Percentiles rank a stretch among this genome's conserved stretches.
These are phyloP conservation scores for Magnaporthiopsis incrustans DNA, from an alignment of 2,329 filamentous ascomycete species.

Conservation along the genomic window DNA sequence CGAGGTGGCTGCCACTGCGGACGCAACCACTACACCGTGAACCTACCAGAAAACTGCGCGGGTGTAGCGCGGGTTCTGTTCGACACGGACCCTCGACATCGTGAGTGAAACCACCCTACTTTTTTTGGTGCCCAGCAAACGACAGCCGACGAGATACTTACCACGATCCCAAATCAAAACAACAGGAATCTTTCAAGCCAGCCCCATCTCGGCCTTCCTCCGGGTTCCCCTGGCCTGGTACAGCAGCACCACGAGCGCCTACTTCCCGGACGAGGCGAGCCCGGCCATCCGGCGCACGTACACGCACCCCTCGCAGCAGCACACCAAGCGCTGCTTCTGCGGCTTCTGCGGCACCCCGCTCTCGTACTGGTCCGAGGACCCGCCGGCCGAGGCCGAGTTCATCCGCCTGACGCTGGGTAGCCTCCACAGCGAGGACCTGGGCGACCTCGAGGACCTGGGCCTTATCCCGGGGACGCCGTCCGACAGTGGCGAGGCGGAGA, in stretches of 20 bases:
- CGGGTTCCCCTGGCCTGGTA: slow-evolving; percentile 78
- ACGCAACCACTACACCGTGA: slow-evolving; percentile 72
- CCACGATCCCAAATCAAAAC: background rate
- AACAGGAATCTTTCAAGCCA: slow-evolving; percentile 56
- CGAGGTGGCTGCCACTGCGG: slow-evolving; percentile 79
- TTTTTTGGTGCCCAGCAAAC: background rate
- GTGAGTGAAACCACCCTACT: slow-evolving; percentile 45
- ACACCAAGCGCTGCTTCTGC: slow-evolving; percentile 72
- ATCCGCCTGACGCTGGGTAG: slow-evolving; percentile 79
- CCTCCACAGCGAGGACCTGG: slow-evolving; percentile 61
- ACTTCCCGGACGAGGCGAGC: slow-evolving; percentile 70
- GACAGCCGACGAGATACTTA: background rate
- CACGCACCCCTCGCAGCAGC: slow-evolving; percentile 47
- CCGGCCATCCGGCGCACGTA: slow-evolving; percentile 59
- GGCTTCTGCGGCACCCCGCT: slow-evolving; percentile 86
- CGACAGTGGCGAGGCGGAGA: slow-evolving; percentile 12
- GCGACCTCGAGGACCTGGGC: slow-evolving; percentile 64
- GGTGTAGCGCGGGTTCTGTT: slow-evolving; percentile 64
- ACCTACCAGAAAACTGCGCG: slow-evolving; percentile 51
- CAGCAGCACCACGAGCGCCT: slow-evolving; percentile 64
- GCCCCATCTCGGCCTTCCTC: slow-evolving; percentile 72
- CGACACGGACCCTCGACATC: slow-evolving; percentile 59
- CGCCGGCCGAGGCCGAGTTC: slow-evolving; percentile 62
- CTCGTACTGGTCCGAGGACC: slow-evolving; percentile 73
- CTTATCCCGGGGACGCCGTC: slow-evolving; percentile 46